A percentile compares a stretch with the other conserved stretches of the same genome.
Conservation (phyloP, 2,329 filamentous ascomycete species). For the Colletotrichum zoysiae region DNA sequence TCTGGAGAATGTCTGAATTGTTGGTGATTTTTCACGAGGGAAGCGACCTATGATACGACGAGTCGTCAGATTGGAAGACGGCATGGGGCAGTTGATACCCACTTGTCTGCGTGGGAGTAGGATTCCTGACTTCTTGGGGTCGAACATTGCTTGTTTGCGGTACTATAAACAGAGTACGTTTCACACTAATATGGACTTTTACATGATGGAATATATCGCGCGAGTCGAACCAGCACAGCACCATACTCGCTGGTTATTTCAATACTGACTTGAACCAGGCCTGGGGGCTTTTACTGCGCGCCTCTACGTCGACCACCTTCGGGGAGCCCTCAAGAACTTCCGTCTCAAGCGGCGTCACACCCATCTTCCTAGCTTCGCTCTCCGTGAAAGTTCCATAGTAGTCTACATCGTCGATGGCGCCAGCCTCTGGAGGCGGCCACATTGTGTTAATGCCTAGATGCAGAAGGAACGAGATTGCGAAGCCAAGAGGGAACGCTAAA, state of each 20-base stretch:
- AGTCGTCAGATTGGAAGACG: background rate
- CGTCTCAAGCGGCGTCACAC: background rate
- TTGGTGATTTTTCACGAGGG: background rate
- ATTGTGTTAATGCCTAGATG: constrained; percentile 33
- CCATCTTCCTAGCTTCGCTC: constrained; percentile 32
- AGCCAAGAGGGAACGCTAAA: constrained; percentile 34
- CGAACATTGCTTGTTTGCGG: background rate
- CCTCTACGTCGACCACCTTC: background rate
- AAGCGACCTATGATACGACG: background rate
- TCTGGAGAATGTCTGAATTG: background rate
- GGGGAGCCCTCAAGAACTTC: constrained; percentile 23
- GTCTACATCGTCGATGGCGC: constrained; percentile 20
- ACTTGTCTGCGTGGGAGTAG: background rate
- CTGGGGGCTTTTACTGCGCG: background rate
- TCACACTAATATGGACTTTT: no score
- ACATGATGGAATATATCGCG: no score
- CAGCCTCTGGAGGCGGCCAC: constrained; percentile 32
- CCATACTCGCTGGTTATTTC: background rate
- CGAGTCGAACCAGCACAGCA: no score
- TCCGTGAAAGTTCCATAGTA: constrained; percentile 38
- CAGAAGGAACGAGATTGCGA: constrained; percentile 33
- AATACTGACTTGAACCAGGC: constrained; percentile 20
- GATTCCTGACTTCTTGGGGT: background rate
- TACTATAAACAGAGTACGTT: background rate
- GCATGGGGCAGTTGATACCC: background rate